These are phyloP conservation scores for Cryphonectria radicalis DNA, from an alignment of 2,329 filamentous ascomycete species.

Conservation along the genomic window DNA sequence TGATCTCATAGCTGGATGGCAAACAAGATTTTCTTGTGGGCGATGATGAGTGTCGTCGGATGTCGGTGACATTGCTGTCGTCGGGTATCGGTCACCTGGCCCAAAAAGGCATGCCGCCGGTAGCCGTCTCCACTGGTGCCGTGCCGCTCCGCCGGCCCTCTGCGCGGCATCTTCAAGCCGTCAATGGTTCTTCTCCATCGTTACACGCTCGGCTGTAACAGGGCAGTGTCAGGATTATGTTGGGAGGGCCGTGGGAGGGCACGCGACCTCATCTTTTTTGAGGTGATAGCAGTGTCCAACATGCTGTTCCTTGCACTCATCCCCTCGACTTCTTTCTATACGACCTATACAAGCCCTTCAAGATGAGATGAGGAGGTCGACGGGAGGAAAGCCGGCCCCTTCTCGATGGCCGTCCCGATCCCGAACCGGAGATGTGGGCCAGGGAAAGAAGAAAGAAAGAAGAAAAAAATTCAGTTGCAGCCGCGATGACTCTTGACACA, in stretches of 20 bases:
- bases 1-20: background rate
- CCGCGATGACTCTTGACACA: constrained; percentile 4
- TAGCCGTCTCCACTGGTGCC: constrained; percentile 7
- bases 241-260: background rate
- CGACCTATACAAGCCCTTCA: background rate
- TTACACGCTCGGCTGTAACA: background rate
- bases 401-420: background rate
- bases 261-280: background rate
- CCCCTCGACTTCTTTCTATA: background rate
- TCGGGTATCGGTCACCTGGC: background rate
- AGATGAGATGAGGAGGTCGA: background rate
- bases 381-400: background rate
- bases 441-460: background rate
- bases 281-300: background rate
- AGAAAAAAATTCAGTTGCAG: background rate
- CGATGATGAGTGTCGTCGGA: constrained; percentile 7
- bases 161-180: constrained; percentile 9
- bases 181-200: background rate
- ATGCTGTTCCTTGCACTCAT: background rate
- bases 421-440: constrained; percentile 13
- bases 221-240: background rate
- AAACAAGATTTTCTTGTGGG: background rate
- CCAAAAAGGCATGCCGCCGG: constrained; percentile 4
- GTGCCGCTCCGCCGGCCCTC: constrained; percentile 14
- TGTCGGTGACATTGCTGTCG: constrained; percentile 12